Evolutionary conservation across 768 basidiomycete genomes (phyloP).

Genomic region (Daedalea quercina): DNA sequence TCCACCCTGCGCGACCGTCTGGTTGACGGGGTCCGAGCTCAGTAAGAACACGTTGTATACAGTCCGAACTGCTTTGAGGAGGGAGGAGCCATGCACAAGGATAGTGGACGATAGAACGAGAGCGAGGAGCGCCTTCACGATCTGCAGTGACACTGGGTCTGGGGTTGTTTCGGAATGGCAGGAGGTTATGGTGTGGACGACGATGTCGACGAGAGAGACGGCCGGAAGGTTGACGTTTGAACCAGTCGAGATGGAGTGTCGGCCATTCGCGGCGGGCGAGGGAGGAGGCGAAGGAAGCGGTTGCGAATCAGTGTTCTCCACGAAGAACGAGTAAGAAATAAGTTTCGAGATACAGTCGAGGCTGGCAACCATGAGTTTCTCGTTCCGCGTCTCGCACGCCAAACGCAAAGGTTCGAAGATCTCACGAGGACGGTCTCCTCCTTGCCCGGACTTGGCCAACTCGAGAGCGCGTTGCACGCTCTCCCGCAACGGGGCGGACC

Average conservation of each 20-base stretch:
- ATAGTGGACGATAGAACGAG: slow-evolving; percentile 82
- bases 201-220: slow-evolving; percentile 83
- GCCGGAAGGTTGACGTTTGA: slow-evolving; percentile 47
- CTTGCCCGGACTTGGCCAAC: slow-evolving; percentile 69
- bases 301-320: slow-evolving; percentile 45
- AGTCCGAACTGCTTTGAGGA: slow-evolving; percentile 93
- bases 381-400: slow-evolving; percentile 91
- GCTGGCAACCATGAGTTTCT: slow-evolving; percentile 93
- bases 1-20: slow-evolving; percentile 97
- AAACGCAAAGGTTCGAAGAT: slow-evolving; percentile 94
- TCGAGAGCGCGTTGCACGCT: slow-evolving; percentile 78
- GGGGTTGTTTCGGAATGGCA: slow-evolving; percentile 86
- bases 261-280: slow-evolving; percentile 50
- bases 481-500: slow-evolving; percentile 75
- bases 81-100: slow-evolving; percentile 90
- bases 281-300: slow-evolving; percentile 68
- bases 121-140: slow-evolving; percentile 90
- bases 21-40: slow-evolving; percentile 85
- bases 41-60: slow-evolving; percentile 98
- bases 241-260: slow-evolving; percentile 34
- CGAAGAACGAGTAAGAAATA: slow-evolving; percentile 95
- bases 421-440: slow-evolving; percentile 71
- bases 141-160: slow-evolving; percentile 89
- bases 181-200: slow-evolving; percentile 90
- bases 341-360: slow-evolving; percentile 97